These are phyloP conservation scores for Botrytis elliptica DNA, from an alignment of 2,329 filamentous ascomycete species.

Conservation along the genomic window DNA sequence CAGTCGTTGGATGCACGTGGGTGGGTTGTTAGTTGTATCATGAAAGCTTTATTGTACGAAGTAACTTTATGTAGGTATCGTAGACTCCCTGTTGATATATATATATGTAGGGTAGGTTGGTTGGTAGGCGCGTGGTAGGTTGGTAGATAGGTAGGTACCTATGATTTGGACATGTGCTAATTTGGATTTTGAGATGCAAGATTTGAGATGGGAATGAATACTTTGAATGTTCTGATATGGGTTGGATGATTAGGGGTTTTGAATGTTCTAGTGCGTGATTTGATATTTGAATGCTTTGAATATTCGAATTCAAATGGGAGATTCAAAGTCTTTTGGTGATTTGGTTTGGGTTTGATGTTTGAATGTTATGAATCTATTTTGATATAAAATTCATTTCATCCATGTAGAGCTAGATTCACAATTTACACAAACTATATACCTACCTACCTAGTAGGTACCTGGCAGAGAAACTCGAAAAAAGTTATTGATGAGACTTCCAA, in stretches of 20 bases:
- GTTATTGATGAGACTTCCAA: background rate
- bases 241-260: too few species aligned
- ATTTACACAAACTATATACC: background rate
- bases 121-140: too few species aligned
- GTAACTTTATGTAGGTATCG: too few species aligned
- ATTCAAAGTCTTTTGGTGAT: background rate
- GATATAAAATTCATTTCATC: background rate
- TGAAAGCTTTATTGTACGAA: background rate
- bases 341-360: too few species aligned
- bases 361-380: background rate
- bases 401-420: slow-evolving; percentile 1
- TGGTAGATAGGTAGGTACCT: background rate
- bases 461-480: background rate
- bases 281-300: too few species aligned
- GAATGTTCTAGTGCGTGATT: too few species aligned
- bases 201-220: too few species aligned
- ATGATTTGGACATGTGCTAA: background rate
- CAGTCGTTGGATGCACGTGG: slow-evolving; percentile 3
- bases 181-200: background rate
- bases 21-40: background rate
- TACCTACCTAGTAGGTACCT: background rate
- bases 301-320: background rate
- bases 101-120: too few species aligned
- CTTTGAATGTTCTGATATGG: too few species aligned
- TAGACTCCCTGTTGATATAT: background rate